Percentiles rank a stretch among this genome's conserved stretches.
phyloP scores from a whole-genome alignment of 169 alveolate genomes.

The Plasmodium gonderi region DNA sequence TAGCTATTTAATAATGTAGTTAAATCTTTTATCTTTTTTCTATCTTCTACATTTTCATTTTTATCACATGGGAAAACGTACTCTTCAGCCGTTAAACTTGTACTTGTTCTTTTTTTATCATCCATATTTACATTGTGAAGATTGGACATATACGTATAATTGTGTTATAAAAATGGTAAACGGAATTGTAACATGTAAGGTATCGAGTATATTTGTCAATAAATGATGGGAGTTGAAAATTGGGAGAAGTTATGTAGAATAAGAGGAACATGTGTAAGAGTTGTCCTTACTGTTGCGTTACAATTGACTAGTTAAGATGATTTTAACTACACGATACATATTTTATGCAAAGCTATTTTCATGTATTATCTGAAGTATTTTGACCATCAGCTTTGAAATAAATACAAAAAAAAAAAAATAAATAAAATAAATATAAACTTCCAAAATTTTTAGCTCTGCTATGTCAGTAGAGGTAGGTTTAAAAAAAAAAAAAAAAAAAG shows the following conservation, averaged over 20 bases:
- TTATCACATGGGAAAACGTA: neutral
- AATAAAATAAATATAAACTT: neutral
- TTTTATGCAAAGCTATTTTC: neutral
- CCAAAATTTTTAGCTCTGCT: neutral
- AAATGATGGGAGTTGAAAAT: neutral
- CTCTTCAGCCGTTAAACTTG: neutral
- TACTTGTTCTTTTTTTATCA: constrained; percentile 23
- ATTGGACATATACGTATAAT: neutral
- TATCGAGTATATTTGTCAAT: neutral
- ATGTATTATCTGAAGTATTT: neutral
- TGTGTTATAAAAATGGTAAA: neutral
- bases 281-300: neutral
- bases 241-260: neutral
- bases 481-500: neutral
- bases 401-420: neutral
- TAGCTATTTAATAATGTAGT: constrained; percentile 34
- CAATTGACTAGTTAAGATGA: neutral
- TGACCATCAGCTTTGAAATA: neutral
- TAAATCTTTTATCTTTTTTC: constrained; percentile 19
- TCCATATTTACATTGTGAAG: neutral
- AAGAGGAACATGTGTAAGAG: neutral
- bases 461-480: neutral
- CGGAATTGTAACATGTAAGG: neutral
- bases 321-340: neutral
- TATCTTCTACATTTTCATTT: neutral